Evolutionary conservation across 2,329 filamentous ascomycete genomes (phyloP), one percentile per base, ranked within the genome.

Genomic region (Aspergillus clavatus): DNA sequence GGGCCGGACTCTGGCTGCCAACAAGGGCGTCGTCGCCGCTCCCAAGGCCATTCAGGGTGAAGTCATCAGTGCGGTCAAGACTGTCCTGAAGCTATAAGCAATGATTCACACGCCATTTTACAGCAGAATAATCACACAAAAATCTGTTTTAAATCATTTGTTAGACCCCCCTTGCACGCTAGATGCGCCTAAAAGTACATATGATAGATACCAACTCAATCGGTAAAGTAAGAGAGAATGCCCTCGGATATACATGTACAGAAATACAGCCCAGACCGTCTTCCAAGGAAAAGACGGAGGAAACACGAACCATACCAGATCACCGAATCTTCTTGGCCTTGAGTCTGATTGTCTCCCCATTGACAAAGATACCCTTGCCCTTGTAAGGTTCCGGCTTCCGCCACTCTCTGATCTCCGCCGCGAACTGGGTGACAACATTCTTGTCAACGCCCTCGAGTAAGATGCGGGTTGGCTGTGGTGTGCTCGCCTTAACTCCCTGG

Each of bases 311-410:
- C 51, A 53, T 39, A 47, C 46, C 43, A 28, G 56, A 65, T 74
- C 83, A 93, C 78, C 90, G 91, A 69, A 91, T 89, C 80, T 91
- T 93, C 85, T 96, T 98, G 62, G 88, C 86, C 84, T 98, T 98
- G 71, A 98, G 70, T 79, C 86, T 95, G 73, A 98, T 96, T 23
- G 89, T 96, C 78, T 98, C 89, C 53, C 90, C 89, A 63, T 97
- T 94, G 60, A 98, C 84, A 67, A 97, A 98, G 59, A 98, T 95
- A 59, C 93, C 93, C 82, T 98, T 97, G 56, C 93, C 93, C 81
- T 98, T 98, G 72, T 98, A 98, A 54, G 93, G 93, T 73, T 98
- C 93, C 23, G 93, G 93, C 54, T 80, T 80, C 65, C 93, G 84
- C 91, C 91, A 97, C 70, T 76, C 80, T 58, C 89, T 79, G 56